Conservation (phyloP, 2,329 filamentous ascomycete genomes). For the Hypoxylon sp. region DNA sequence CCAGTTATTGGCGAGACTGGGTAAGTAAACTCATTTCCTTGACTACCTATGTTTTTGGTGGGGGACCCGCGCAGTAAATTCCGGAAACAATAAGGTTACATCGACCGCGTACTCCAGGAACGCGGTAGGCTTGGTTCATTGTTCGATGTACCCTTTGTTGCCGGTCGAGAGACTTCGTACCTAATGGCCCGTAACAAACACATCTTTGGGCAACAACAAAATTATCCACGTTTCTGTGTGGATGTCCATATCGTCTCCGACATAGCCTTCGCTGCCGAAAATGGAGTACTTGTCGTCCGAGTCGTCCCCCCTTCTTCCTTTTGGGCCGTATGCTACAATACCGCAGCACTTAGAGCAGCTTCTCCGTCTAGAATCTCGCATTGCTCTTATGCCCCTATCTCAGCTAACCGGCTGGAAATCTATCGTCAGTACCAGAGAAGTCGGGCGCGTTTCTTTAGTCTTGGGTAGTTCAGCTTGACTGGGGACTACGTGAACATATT, state of each 20-base stretch:
- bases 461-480: not conserved
- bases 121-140: constrained; percentile 1
- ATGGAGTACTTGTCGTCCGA: constrained; percentile 5
- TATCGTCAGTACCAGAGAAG: constrained; percentile 12
- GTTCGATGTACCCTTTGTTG: constrained; percentile 1
- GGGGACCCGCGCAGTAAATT: not conserved
- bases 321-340: not conserved
- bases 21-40: constrained; percentile 68
- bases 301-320: not conserved
- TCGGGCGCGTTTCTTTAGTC: not conserved
- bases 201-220: not conserved
- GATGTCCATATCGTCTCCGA: not conserved
- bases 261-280: not conserved
- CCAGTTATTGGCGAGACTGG: constrained; percentile 99
- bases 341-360: not conserved
- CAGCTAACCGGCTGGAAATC: not conserved
- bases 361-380: not conserved
- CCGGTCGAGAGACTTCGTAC: not conserved
- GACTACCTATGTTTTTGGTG: not conserved
- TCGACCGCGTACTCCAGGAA: not conserved
- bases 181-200: not conserved
- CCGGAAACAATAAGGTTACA: not conserved
- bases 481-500: not conserved
- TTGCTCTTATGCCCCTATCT: not conserved
- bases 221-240: not conserved